A percentile compares a stretch with the other conserved stretches of the same genome.
These are phyloP conservation scores for Wickerhamiella kurtzmanii DNA, from an alignment of 805 yeast genomes.

Conservation along the genomic window DNA sequence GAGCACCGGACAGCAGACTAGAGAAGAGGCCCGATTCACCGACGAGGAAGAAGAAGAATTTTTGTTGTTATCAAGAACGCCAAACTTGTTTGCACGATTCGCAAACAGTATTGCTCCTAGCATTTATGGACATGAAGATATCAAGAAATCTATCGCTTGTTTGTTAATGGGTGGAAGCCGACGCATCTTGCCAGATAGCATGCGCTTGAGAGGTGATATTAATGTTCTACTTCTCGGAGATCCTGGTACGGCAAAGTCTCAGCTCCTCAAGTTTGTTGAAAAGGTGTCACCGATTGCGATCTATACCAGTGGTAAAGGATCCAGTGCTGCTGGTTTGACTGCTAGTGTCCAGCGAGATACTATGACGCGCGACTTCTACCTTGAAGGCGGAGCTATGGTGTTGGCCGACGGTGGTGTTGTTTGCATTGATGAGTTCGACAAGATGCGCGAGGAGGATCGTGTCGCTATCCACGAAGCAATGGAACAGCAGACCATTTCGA, in stretches of 20 bases:
- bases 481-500: conserved; percentile 98
- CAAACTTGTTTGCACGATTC: conserved; percentile 74
- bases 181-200: conserved; percentile 84
- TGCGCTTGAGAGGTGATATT: conserved; percentile 93
- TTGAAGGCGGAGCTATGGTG: conserved; percentile 99
- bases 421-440: conserved; percentile 97
- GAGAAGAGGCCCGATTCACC: conserved; percentile 51
- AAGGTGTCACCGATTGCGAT: conserved; percentile 89
- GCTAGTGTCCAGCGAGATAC: conserved; percentile 94
- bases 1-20: conserved; percentile 58
- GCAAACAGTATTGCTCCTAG: conserved; percentile 90
- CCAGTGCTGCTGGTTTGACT: conserved; percentile 98
- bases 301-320: conserved; percentile 97
- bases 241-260: conserved; percentile 99
- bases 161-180: conserved; percentile 88
- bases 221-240: conserved; percentile 89
- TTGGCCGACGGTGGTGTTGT: conserved; percentile 98
- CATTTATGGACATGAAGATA: conserved; percentile 85
- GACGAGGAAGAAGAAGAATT: conserved; percentile 95
- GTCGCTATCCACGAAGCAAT: conserved; percentile 99
- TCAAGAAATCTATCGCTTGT: conserved; percentile 87
- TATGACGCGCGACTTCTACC: conserved; percentile 70
- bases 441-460: conserved; percentile 97
- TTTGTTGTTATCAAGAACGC: conserved; percentile 62
- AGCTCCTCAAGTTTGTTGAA: conserved; percentile 85